Evolutionary conservation across 176 grass and related monocot species (phyloP).

Genomic region (Aechmea fasciata): DNA sequence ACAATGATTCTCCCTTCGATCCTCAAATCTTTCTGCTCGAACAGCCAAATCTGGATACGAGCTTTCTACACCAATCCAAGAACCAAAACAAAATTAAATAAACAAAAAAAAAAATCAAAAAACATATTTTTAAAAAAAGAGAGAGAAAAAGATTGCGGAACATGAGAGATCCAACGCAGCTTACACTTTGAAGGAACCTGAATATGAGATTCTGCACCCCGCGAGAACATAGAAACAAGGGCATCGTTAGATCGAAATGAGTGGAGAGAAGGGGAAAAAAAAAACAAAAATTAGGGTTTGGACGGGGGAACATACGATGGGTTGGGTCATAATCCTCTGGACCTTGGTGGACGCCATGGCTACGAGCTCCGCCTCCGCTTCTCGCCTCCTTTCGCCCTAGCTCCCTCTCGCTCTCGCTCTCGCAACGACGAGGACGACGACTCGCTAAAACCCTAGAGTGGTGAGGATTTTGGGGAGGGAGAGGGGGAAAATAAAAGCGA

Average conservation of each 20-base stretch:
- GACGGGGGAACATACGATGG: conserved; percentile 54
- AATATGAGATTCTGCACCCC: conserved; percentile 85
- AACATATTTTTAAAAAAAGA: neutral
- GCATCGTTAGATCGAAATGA: conserved; percentile 4
- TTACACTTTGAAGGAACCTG: conserved; percentile 95
- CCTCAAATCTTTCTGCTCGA: conserved; percentile 91
- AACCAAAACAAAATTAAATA: neutral
- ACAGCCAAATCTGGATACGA: conserved; percentile 93
- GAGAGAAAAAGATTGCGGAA: neutral
- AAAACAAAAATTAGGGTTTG: neutral
- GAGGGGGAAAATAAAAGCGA: too few relatives aligned
- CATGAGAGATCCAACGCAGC: conserved; percentile 15
- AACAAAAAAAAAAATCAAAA: conserved; percentile 13
- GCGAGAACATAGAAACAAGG: neutral
- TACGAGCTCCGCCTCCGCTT: conserved; percentile 6
- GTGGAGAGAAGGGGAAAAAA: neutral
- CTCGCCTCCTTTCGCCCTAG: neutral
- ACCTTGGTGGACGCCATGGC: conserved; percentile 99
- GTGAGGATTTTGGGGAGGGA: too few relatives aligned
- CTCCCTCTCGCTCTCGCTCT: conserved; percentile 5
- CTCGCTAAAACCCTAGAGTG: neutral
- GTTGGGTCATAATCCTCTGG: conserved; percentile 97
- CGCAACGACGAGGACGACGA: neutral
- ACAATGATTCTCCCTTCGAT: conserved; percentile 92
- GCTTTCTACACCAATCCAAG: conserved; percentile 59